A percentile compares a stretch with the other conserved stretches of the same genome.
phyloP scores from a whole-genome alignment of 2,329 filamentous ascomycete species.

The Pseudocercospora eumusae region DNA sequence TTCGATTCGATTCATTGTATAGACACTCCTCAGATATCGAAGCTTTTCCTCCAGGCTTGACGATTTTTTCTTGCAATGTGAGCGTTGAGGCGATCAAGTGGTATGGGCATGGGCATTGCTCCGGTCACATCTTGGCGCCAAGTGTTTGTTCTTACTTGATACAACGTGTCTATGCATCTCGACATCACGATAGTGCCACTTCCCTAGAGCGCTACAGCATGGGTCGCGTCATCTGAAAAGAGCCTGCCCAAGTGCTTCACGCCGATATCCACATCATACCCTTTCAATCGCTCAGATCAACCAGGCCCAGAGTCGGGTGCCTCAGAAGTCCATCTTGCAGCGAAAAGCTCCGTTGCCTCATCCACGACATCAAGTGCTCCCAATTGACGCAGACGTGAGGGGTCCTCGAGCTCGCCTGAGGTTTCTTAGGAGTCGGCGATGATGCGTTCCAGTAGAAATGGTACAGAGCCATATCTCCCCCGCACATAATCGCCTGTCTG shows the following conservation, averaged over 20 bases:
- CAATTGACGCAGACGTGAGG: conserved; percentile 9
- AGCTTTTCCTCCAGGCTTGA: not conserved
- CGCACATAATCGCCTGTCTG: conserved; percentile 8
- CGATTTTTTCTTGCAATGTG: not conserved
- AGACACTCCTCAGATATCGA: not conserved
- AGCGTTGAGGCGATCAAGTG: not conserved
- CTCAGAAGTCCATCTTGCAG: conserved; percentile 2
- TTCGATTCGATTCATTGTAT: not conserved
- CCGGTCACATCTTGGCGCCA: too few relatives aligned
- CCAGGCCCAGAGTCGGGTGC: not conserved
- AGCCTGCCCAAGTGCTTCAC: too few relatives aligned
- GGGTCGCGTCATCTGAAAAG: too few relatives aligned
- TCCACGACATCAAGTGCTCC: not conserved
- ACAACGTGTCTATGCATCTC: too few relatives aligned
- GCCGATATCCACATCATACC: too few relatives aligned
- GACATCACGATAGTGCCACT: too few relatives aligned
- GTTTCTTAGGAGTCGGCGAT: not conserved
- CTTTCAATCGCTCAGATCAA: not conserved
- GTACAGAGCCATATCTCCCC: conserved; percentile 1
- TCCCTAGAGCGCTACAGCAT: too few relatives aligned
- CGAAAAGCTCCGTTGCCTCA: conserved; percentile 1
- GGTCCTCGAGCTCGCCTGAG: not conserved
- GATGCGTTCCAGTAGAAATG: conserved; percentile 6
- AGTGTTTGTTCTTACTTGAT: not conserved
- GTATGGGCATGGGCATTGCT: too few relatives aligned